Base-by-base conservation (phyloP, 1,139 yeast genomes). In the Yamadazyma diddensiae region DNA sequence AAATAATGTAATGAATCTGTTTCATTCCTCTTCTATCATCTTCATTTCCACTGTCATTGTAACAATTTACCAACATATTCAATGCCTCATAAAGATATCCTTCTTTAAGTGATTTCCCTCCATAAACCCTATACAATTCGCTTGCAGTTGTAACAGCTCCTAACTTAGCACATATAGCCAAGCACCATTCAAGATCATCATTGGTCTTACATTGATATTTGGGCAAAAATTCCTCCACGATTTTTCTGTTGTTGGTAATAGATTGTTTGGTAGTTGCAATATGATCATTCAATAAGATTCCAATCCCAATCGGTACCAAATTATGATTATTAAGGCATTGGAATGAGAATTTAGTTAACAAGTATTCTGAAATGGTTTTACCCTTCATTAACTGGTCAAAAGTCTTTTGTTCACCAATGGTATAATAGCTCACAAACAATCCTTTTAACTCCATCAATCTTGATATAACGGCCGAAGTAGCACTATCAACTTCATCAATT, bases 161-260 rank as follows among this genome's bases (percentile, higher is more conserved):
- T 26, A 69, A 52, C 34, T 62, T 59, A 25, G 73, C 66, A 45
- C 78, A 72, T 13, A 70, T 65, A 1, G 85, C 74, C 32, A 85
- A 60, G 19, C 82, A 77, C 94, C 94, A 84, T 52, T 84, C 94
- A 42, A 82, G 66, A 47, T 85, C 95, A 48, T 82, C 92, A 46
- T 80, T 81, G 6, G 80, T 73, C 30, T 69, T 59, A 47, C 78
- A 77, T 24, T 77, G 65, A 47, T 69, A 81, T 12, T 62, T 59
- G 7, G 90, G 88, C 22, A 86, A 59, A 34, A 73, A 68, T 33
- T 77, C 79, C 3, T 79, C 73, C 24, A 86, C 66, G 1, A 76
- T 70, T 28, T 65, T 64, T 41, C 70, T 62, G 18, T 77, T 48
- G 25, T 46, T 34, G 3, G 28, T 34, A n/a, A 31, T 30, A 0